phyloP scores from a whole-genome alignment of 2,329 filamentous ascomycete genomes.

The Fusarium guadeloupense region DNA sequence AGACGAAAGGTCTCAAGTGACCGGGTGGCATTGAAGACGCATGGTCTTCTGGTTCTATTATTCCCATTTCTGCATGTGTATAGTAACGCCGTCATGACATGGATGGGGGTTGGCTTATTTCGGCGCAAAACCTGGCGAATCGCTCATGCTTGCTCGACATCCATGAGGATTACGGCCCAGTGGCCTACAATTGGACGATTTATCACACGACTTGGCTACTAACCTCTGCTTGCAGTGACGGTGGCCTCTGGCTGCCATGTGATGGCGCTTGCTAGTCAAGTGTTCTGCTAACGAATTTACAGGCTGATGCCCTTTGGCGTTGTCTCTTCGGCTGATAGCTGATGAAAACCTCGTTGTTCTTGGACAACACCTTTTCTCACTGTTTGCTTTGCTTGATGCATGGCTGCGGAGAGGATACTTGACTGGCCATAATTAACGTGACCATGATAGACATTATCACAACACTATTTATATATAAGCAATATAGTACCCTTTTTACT shows the following conservation, averaged over 20 bases:
- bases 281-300: conserved; percentile 5
- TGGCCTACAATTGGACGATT: conserved; percentile 41
- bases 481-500: too few species aligned
- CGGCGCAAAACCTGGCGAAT: conserved; percentile 27
- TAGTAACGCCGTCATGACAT: conserved; percentile 39
- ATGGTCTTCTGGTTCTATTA: conserved; percentile 7
- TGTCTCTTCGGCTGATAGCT: conserved; percentile 25
- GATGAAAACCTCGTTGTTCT: conserved; percentile 33
- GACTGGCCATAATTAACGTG: too few species aligned
- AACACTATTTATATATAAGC: too few species aligned
- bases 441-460: too few species aligned
- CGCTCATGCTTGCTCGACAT: conserved; percentile 19
- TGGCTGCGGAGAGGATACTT: conserved; percentile 59
- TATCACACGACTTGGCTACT: conserved; percentile 37
- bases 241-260: conserved; percentile 21
- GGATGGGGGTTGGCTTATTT: conserved; percentile 17
- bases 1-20: conserved; percentile 15
- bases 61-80: conserved; percentile 32
- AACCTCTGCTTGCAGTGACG: conserved; percentile 45
- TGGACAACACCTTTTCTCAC: conserved; percentile 59
- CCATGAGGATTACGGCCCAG: conserved; percentile 35
- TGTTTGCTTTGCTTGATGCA: conserved; percentile 57
- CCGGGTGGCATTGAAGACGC: conserved; percentile 10
- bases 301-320: not conserved
- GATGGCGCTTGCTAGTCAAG: conserved; percentile 6